Evolutionary conservation across 1,139 yeast species (phyloP).

Genomic region (Komagataea norvegica): DNA sequence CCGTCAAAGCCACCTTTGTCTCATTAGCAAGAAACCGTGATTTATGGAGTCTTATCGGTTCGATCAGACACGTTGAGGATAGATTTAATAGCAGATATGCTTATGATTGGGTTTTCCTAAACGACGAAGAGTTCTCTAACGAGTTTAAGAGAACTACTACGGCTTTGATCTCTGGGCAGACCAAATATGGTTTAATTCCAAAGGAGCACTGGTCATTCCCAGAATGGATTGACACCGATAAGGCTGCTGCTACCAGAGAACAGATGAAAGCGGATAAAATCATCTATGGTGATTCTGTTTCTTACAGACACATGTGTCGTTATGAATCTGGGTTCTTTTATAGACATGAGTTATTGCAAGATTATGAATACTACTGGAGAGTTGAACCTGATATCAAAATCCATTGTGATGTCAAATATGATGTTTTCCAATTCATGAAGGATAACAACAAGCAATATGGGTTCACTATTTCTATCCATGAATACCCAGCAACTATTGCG

Average conservation of each 20-base stretch:
- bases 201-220: conserved; percentile 55
- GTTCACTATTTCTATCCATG: conserved; percentile 62
- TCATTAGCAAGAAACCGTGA: conserved; percentile 73
- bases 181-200: conserved; percentile 48
- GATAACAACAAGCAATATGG: conserved; percentile 25
- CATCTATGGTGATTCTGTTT: conserved; percentile 58
- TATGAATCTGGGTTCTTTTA: conserved; percentile 86
- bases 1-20: conserved; percentile 66
- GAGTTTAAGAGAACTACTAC: conserved; percentile 41
- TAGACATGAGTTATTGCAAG: conserved; percentile 21
- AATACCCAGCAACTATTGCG: conserved; percentile 73
- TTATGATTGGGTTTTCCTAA: conserved; percentile 53
- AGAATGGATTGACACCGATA: conserved; percentile 52
- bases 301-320: conserved; percentile 88
- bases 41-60: conserved; percentile 50
- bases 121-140: conserved; percentile 46
- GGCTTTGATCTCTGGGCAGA: conserved; percentile 38
- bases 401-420: conserved; percentile 24
- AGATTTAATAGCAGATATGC: conserved; percentile 62
- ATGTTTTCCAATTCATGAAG: conserved; percentile 26
- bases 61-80: conserved; percentile 67
- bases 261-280: conserved; percentile 43
- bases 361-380: conserved; percentile 63
- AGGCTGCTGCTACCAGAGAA: conserved; percentile 31
- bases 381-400: conserved; percentile 74